A percentile compares a stretch with the other conserved stretches of the same genome.
Evolutionary conservation across 2,329 filamentous ascomycete genomes (phyloP).

Genomic region (Zymoseptoria passerinii): DNA sequence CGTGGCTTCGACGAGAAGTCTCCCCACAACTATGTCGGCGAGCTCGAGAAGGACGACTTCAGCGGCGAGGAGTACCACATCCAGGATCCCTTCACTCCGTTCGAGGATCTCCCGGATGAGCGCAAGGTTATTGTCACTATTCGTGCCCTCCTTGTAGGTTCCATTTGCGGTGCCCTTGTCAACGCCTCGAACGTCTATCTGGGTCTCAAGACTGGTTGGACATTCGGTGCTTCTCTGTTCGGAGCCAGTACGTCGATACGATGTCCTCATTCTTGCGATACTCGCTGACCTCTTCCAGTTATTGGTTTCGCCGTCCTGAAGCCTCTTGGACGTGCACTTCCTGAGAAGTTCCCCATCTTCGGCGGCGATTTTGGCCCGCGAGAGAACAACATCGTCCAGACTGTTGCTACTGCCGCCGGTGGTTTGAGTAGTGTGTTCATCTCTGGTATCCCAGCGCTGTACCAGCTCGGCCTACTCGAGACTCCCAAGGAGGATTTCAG

Average conservation of each 20-base stretch:
- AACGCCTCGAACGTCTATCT: constrained; percentile 57
- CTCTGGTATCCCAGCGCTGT: constrained; percentile 53
- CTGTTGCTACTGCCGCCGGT: constrained; percentile 51
- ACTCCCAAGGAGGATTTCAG: constrained; percentile 49
- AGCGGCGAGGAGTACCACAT: constrained; percentile 25
- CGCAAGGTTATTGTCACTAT: constrained; percentile 46
- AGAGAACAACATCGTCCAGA: constrained; percentile 56
- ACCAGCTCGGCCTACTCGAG: constrained; percentile 46
- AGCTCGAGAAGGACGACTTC: constrained; percentile 22
- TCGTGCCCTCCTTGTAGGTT: constrained; percentile 48
- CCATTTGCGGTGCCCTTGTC: constrained; percentile 50
- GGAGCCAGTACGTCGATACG: constrained; percentile 8
- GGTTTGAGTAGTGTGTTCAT: constrained; percentile 52
- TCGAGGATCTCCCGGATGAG: constrained; percentile 37
- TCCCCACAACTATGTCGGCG: constrained; percentile 20
- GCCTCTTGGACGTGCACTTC: constrained; percentile 43
- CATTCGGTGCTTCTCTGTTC: constrained; percentile 32
- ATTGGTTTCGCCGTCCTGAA: constrained; percentile 53
- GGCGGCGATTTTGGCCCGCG: constrained; percentile 51
- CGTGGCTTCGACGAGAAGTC: constrained; percentile 25
- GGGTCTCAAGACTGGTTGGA: constrained; percentile 43
- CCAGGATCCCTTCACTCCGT: constrained; percentile 36
- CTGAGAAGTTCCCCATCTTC: constrained; percentile 43
- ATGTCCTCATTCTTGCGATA: no score
- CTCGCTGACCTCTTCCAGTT: constrained; percentile 32